phyloP scores from a whole-genome alignment of 805 yeast species.

The Pichia sporocuriosa region DNA sequence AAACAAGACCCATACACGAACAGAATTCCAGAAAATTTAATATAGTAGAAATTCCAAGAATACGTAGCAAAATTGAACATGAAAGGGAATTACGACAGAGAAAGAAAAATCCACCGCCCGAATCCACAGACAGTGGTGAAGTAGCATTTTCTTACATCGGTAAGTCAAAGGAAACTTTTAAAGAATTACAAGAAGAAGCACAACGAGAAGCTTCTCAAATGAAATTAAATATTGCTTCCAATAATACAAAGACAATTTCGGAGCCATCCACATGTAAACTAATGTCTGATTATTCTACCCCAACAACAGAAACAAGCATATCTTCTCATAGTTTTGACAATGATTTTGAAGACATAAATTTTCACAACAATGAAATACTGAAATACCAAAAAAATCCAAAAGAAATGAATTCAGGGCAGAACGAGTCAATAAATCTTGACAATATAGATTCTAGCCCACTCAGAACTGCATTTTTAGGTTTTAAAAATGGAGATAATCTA shows the following conservation, averaged over 20 bases:
- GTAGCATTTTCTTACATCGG: constrained; percentile 23
- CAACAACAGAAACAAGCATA: constrained; percentile 26
- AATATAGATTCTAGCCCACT: no score
- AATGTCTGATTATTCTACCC: constrained; percentile 27
- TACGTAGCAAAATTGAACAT: constrained; percentile 7
- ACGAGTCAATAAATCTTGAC: no score
- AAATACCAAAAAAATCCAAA: background rate
- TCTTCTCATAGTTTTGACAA: constrained; percentile 11
- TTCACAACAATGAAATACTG: background rate
- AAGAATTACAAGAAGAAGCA: constrained; percentile 24
- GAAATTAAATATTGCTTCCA: constrained; percentile 6
- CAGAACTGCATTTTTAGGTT: constrained; percentile 43
- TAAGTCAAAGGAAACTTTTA: constrained; percentile 27
- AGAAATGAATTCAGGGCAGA: constrained; percentile 14
- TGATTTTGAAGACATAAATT: background rate
- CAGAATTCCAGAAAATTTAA: constrained; percentile 10
- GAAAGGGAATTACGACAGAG: constrained; percentile 11
- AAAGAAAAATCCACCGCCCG: constrained; percentile 26
- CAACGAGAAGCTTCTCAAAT: constrained; percentile 19
- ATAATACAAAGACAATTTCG: constrained; percentile 14
- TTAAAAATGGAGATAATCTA: constrained; percentile 36
- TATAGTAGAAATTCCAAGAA: constrained; percentile 16
- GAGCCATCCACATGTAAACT: constrained; percentile 25
- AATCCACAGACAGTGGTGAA: constrained; percentile 22
- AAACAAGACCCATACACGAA: constrained; percentile 5